A percentile compares a stretch with the other conserved stretches of the same genome.
Evolutionary conservation across 129 eudicot genomes (phyloP).

Genomic region (Flaveria ramosissima): DNA sequence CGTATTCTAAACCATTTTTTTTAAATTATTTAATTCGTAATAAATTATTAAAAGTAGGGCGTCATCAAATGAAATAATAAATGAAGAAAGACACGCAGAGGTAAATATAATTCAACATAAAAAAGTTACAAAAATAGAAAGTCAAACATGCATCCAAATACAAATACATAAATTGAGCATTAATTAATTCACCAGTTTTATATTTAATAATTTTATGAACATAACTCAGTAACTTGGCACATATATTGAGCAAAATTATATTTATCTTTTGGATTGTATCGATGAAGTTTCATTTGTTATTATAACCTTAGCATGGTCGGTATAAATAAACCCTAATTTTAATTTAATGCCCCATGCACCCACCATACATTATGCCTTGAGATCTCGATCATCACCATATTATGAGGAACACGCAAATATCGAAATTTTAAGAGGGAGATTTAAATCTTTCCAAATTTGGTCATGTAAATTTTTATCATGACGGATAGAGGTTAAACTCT

Average conservation of each 20-base stretch:
- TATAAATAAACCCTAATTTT: conserved; percentile 24
- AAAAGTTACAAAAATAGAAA: conserved; percentile 16
- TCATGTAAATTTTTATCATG: neutral
- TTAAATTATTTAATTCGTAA: too few species aligned
- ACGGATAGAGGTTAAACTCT: neutral
- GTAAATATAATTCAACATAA: conserved; percentile 5
- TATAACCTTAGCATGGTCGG: conserved; percentile 34
- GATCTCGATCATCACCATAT: conserved; percentile 45
- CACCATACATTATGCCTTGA: conserved; percentile 46
- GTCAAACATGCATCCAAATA: conserved; percentile 13
- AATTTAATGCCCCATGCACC: conserved; percentile 39
- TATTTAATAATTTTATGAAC: conserved; percentile 27
- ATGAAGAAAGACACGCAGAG: neutral
- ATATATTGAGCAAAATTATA: conserved; percentile 38
- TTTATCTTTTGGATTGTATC: conserved; percentile 29
- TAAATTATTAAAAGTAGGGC: too few species aligned
- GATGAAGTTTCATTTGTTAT: conserved; percentile 20
- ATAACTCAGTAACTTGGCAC: conserved; percentile 35
- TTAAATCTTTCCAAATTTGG: conserved; percentile 21
- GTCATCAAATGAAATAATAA: too few species aligned
- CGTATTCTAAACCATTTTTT: too few species aligned
- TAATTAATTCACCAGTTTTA: neutral
- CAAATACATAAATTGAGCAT: conserved; percentile 10
- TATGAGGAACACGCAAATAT: conserved; percentile 19
- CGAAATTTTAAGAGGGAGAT: conserved; percentile 35